Evolutionary conservation across 2,329 filamentous ascomycete genomes (phyloP).

Genomic region (Cordyceps farinosa): DNA sequence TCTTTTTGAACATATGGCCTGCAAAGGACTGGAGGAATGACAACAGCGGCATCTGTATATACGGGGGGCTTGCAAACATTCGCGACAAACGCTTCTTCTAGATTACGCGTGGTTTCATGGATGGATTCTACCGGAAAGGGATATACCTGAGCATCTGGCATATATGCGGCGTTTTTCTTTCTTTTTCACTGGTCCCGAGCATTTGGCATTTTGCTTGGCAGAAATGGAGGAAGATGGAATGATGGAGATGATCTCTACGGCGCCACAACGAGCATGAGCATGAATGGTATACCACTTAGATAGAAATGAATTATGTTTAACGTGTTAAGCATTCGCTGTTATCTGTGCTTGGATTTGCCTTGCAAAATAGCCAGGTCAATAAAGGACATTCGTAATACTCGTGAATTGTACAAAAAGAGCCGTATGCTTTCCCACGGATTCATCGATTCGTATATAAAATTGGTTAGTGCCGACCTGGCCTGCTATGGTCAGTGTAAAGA

Average conservation of each 20-base stretch:
- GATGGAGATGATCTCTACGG: constrained; percentile 9
- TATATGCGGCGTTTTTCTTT: constrained; percentile 15
- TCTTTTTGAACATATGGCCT: constrained; percentile 6
- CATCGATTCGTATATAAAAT: neutral
- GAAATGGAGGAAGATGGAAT: neutral
- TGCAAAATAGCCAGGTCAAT: neutral
- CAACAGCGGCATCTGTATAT: constrained; percentile 6
- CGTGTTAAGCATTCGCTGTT: neutral
- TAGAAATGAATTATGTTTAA: constrained; percentile 6
- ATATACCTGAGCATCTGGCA: constrained; percentile 16
- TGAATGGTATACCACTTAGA: constrained; percentile 1
- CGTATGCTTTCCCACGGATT: neutral
- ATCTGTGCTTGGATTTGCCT: neutral
- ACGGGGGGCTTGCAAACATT: neutral
- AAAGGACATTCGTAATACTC: neutral
- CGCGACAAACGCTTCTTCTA: neutral
- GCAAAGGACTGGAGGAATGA: neutral
- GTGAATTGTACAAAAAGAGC: neutral
- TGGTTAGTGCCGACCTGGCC: neutral
- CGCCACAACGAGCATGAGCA: constrained; percentile 5
- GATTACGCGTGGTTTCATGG: constrained; percentile 1
- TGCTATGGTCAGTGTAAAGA: neutral
- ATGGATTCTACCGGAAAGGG: constrained; percentile 5
- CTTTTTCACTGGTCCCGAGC: neutral
- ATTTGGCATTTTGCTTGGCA: neutral